These are phyloP conservation scores for Tremella mesenterica DNA, from an alignment of 768 basidiomycete species.

Conservation along the genomic window DNA sequence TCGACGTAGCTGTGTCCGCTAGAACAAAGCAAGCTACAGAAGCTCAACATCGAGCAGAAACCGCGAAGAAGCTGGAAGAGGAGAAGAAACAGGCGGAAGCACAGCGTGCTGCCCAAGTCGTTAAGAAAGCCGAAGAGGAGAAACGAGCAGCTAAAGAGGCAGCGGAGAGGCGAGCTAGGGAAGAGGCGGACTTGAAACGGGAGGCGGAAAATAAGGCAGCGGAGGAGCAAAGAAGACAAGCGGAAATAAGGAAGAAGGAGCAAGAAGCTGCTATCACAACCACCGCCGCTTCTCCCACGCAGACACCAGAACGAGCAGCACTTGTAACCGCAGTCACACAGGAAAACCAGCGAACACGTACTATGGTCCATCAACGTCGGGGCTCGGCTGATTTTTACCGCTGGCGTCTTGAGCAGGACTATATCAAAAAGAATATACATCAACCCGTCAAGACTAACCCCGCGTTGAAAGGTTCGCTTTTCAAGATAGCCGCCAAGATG, in stretches of 20 bases:
- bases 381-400: constrained; percentile 20
- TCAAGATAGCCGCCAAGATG: constrained; percentile 32
- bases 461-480: constrained; percentile 17
- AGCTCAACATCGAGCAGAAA: constrained; percentile 4
- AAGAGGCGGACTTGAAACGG: constrained; percentile 10
- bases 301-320: neutral
- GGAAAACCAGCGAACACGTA: neutral
- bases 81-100: constrained; percentile 46
- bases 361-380: neutral
- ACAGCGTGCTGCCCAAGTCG: constrained; percentile 38
- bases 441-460: constrained; percentile 58
- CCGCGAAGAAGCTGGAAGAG: constrained; percentile 25
- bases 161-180: constrained; percentile 18
- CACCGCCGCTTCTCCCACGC: neutral
- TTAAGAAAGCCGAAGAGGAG: constrained; percentile 13
- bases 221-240: constrained; percentile 8
- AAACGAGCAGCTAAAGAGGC: constrained; percentile 12
- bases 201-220: constrained; percentile 7
- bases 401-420: constrained; percentile 36
- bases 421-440: constrained; percentile 33
- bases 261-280: constrained; percentile 12
- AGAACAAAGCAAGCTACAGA: constrained; percentile 19
- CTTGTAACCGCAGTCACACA: too few species aligned
- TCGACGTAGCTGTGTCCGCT: constrained; percentile 25
- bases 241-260: constrained; percentile 6